Conservation (phyloP, 163 green algal genomes). For the Smithsoniella earleae region DNA sequence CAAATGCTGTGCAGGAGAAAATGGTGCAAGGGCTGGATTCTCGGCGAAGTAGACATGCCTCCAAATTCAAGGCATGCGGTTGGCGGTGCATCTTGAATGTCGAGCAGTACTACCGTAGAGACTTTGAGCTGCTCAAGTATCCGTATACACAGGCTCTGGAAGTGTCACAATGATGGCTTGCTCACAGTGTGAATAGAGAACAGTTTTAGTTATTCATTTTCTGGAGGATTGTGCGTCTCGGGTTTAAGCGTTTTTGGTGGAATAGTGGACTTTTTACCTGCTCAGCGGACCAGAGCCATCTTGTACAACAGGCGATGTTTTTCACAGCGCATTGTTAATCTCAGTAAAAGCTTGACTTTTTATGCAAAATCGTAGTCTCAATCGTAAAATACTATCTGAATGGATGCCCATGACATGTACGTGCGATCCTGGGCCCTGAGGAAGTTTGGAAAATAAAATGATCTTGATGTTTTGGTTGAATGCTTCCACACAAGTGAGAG, state of each 20-base stretch:
- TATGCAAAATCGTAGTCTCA: neutral
- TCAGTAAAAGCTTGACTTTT: neutral
- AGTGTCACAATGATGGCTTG: neutral
- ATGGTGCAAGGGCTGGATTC: no score
- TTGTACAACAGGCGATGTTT: neutral
- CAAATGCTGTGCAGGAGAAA: no score
- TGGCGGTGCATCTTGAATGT: neutral
- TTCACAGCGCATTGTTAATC: neutral
- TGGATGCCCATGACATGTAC: neutral
- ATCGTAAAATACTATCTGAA: neutral
- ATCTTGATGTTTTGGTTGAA: neutral
- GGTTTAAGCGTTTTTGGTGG: neutral
- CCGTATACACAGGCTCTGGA: neutral
- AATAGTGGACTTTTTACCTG: neutral
- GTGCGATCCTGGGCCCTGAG: neutral
- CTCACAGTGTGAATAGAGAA: neutral
- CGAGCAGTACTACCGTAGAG: neutral
- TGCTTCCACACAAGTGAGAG: no score
- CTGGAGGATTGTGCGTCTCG: neutral
- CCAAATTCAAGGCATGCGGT: neutral
- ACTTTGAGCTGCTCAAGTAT: slow-evolving; percentile 15
- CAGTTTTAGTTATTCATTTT: neutral
- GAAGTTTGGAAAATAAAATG: neutral
- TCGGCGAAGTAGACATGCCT: neutral
- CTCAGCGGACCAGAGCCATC: no score